Conservation (phyloP, 441 rosid genomes). For the Brassica balearica region DNA sequence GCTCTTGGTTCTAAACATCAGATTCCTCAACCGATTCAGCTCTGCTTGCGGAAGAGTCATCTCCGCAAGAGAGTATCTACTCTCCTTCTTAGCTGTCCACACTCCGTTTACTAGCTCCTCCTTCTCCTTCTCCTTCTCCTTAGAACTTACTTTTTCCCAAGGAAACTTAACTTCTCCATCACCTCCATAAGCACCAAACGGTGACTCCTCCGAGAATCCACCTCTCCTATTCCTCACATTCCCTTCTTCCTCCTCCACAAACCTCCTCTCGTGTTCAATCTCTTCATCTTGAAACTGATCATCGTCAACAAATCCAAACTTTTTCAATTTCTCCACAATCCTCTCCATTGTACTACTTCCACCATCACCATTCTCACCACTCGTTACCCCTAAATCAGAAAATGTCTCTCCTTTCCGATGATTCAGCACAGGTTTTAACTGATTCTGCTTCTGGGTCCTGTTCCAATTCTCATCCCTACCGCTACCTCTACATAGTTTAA, state of each 20-base stretch:
- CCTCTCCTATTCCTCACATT: conserved; percentile 55
- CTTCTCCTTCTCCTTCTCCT: conserved; percentile 42
- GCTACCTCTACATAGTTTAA: conserved; percentile 28
- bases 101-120: conserved; percentile 47
- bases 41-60: conserved; percentile 79
- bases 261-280: conserved; percentile 50
- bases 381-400: conserved; percentile 41
- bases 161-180: conserved; percentile 73
- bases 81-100: conserved; percentile 63
- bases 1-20: conserved; percentile 68
- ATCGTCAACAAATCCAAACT: conserved; percentile 64
- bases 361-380: conserved; percentile 35
- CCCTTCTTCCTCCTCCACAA: conserved; percentile 84
- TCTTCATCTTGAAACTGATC: conserved; percentile 48
- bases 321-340: conserved; percentile 84
- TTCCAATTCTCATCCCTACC: conserved; percentile 44
- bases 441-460: conserved; percentile 43
- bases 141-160: conserved; percentile 72
- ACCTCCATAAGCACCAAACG: conserved; percentile 52
- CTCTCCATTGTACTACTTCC: conserved; percentile 76
- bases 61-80: conserved; percentile 75
- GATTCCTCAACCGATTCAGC: conserved; percentile 76
- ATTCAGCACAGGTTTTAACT: conserved; percentile 44
- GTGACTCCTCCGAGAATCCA: conserved; percentile 61
- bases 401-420: conserved; percentile 46